A percentile compares a stretch with the other conserved stretches of the same genome.
These are phyloP conservation scores for Multifurca ochricompacta DNA, from an alignment of 768 basidiomycete species.

Conservation along the genomic window DNA sequence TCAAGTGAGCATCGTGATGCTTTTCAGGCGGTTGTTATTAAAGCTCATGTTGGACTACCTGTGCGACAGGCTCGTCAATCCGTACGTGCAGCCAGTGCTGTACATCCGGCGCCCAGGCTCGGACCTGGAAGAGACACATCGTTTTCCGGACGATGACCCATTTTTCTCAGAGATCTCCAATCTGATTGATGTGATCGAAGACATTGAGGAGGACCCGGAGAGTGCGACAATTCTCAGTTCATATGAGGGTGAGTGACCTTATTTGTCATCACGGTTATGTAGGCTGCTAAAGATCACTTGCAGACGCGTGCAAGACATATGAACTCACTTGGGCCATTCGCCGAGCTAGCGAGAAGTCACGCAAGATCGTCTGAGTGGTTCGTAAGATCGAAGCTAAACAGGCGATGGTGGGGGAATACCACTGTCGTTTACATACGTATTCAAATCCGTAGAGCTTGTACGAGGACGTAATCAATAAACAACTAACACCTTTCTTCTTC, in stretches of 20 bases:
- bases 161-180: conserved; percentile 93
- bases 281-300: neutral
- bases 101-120: conserved; percentile 80
- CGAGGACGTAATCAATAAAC: no score
- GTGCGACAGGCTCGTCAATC: conserved; percentile 67
- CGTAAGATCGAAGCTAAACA: neutral
- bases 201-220: conserved; percentile 81
- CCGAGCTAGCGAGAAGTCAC: conserved; percentile 62
- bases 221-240: conserved; percentile 71
- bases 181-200: conserved; percentile 83
- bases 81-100: conserved; percentile 87
- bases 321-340: conserved; percentile 94
- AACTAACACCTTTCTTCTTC: no score
- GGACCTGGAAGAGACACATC: conserved; percentile 61
- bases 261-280: no score
- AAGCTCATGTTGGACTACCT: neutral
- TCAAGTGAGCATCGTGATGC: conserved; percentile 46
- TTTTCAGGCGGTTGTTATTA: conserved; percentile 1
- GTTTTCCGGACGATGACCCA: conserved; percentile 79
- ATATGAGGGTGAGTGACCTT: conserved; percentile 59
- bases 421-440: neutral
- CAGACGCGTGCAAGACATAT: conserved; percentile 83
- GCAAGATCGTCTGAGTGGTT: conserved; percentile 24
- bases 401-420: neutral
- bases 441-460: neutral